A percentile compares a stretch with the other conserved stretches of the same genome.
These are phyloP conservation scores for Sindora glabra DNA, from an alignment of 306 rosid genomes.

Conservation along the genomic window DNA sequence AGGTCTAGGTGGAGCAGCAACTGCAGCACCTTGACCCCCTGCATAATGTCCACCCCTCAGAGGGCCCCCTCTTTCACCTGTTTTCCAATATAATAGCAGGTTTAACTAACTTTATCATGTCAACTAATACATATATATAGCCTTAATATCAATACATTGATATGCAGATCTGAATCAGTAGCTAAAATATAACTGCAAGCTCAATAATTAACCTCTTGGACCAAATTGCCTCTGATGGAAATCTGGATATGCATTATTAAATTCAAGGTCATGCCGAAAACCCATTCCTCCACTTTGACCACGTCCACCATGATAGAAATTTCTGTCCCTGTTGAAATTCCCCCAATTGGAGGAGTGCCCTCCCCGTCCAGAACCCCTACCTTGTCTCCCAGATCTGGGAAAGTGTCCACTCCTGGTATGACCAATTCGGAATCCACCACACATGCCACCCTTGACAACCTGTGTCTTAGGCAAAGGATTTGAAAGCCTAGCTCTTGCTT, in stretches of 20 bases:
- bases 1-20: conserved; percentile 45
- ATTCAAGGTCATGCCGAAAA: conserved; percentile 24
- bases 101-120: too few species aligned
- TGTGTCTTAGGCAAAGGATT: conserved; percentile 82
- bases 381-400: conserved; percentile 52
- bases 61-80: conserved; percentile 49
- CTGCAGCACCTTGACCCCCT: conserved; percentile 28
- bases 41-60: conserved; percentile 40
- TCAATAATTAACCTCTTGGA: conserved; percentile 34
- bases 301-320: conserved; percentile 35
- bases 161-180: not conserved
- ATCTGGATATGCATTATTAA: conserved; percentile 30
- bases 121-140: not conserved
- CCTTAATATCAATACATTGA: not conserved
- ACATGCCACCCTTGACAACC: conserved; percentile 74
- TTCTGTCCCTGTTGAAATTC: conserved; percentile 39
- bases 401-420: conserved; percentile 33
- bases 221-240: conserved; percentile 47
- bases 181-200: conserved; percentile 2
- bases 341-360: conserved; percentile 29
- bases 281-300: conserved; percentile 46
- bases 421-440: conserved; percentile 77
- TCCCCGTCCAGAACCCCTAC: conserved; percentile 49
- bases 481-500: conserved; percentile 85
- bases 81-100: conserved; percentile 5